A percentile compares a stretch with the other conserved stretches of the same genome.
Conservation (phyloP, 2,329 filamentous ascomycete genomes). For the Fusarium sp. region DNA sequence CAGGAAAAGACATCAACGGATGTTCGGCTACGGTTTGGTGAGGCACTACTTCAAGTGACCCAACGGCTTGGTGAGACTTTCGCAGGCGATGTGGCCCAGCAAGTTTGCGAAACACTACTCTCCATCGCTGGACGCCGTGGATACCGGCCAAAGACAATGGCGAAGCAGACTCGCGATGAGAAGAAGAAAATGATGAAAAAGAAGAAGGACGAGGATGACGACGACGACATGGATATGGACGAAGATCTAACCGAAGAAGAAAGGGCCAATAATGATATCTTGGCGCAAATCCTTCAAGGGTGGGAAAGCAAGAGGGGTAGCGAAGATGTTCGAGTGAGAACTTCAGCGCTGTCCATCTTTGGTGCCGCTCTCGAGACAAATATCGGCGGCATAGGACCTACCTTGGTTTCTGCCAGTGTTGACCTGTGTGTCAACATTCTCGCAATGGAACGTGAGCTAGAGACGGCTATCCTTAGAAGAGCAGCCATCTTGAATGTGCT, state of each 20-base stretch:
- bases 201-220: conserved; percentile 62
- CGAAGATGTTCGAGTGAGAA: conserved; percentile 77
- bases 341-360: conserved; percentile 76
- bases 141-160: conserved; percentile 68
- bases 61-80: conserved; percentile 70
- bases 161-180: conserved; percentile 64
- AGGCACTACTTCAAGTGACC: conserved; percentile 74
- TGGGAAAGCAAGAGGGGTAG: conserved; percentile 75
- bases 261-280: conserved; percentile 60
- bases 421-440: conserved; percentile 74
- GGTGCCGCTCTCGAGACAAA: conserved; percentile 70
- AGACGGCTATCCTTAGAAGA: conserved; percentile 73
- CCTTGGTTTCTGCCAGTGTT: conserved; percentile 65
- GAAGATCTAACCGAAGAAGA: conserved; percentile 59
- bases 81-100: conserved; percentile 61
- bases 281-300: conserved; percentile 71
- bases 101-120: conserved; percentile 69
- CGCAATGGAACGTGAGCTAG: conserved; percentile 68
- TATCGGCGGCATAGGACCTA: conserved; percentile 64
- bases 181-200: conserved; percentile 60
- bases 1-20: conserved; percentile 70
- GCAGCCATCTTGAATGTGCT: conserved; percentile 74
- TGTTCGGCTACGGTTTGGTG: conserved; percentile 74
- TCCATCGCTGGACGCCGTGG: conserved; percentile 73
- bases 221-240: conserved; percentile 57